These are phyloP conservation scores for Pseudozyma pruni DNA, from an alignment of 1,284 basidiomycete species.

Conservation along the genomic window DNA sequence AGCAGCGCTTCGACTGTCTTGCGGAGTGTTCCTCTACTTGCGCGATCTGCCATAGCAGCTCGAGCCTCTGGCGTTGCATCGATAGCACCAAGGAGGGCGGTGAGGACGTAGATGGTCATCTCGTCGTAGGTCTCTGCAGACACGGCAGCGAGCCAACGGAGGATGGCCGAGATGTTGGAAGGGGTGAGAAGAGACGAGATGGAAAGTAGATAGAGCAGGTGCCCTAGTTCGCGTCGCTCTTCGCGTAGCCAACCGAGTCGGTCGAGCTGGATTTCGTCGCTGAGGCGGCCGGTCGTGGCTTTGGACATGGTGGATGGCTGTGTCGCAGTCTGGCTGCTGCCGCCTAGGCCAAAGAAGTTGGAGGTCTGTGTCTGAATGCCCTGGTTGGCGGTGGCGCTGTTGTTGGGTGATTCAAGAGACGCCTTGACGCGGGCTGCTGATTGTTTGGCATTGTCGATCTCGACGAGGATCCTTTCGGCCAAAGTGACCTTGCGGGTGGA, in stretches of 20 bases:
- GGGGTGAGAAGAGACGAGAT: slow-evolving; percentile 56
- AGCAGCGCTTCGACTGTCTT: slow-evolving; percentile 43
- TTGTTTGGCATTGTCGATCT: slow-evolving; percentile 47
- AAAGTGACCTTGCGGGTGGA: slow-evolving; percentile 33
- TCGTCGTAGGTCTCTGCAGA: slow-evolving; percentile 52
- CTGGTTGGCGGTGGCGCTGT: slow-evolving; percentile 18
- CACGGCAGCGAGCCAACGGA: slow-evolving; percentile 50
- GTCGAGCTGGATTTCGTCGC: slow-evolving; percentile 63
- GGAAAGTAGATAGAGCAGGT: slow-evolving; percentile 62
- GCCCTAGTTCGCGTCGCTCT: slow-evolving; percentile 60
- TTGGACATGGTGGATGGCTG: slow-evolving; percentile 20
- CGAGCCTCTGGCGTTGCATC: slow-evolving; percentile 73
- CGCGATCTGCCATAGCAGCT: slow-evolving; percentile 46
- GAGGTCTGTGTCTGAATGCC: slow-evolving; percentile 42
- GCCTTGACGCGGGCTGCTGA: slow-evolving; percentile 38
- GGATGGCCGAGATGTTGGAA: slow-evolving; percentile 43
- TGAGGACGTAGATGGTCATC: slow-evolving; percentile 78
- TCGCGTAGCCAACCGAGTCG: slow-evolving; percentile 58
- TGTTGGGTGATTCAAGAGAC: slow-evolving; percentile 41
- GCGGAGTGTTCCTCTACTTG: slow-evolving; percentile 36
- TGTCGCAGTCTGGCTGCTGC: slow-evolving; percentile 23
- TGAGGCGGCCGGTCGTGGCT: slow-evolving; percentile 33
- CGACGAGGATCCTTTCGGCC: slow-evolving; percentile 43
- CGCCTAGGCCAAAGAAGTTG: slow-evolving; percentile 44
- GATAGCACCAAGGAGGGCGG: slow-evolving; percentile 76